Percentiles rank a stretch among this genome's conserved stretches.
Evolutionary conservation across 2,329 filamentous ascomycete species (phyloP).

Genomic region (Thielaviopsis musarum): DNA sequence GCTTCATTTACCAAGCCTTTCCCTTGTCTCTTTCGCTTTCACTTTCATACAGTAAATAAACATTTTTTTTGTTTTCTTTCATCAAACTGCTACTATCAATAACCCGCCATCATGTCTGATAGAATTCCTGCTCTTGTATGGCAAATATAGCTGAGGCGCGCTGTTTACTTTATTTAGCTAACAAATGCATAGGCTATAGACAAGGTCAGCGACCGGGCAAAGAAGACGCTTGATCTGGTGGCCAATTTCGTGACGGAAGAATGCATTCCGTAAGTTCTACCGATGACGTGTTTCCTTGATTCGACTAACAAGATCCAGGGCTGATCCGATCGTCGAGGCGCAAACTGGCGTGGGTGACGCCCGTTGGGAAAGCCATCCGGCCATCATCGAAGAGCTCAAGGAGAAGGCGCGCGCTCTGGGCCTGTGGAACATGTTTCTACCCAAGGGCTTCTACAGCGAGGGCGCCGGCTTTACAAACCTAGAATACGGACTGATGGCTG

Average conservation of each 20-base stretch:
- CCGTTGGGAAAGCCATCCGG: conserved; percentile 67
- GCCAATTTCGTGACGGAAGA: conserved; percentile 96
- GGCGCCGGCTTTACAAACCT: conserved; percentile 89
- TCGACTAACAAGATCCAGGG: conserved; percentile 26
- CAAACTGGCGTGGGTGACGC: conserved; percentile 60
- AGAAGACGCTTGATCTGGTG: conserved; percentile 70
- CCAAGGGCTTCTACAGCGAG: conserved; percentile 87
- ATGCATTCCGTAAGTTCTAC: conserved; percentile 51
- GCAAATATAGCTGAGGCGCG: not conserved
- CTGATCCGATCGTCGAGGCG: conserved; percentile 64
- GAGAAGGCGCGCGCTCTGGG: conserved; percentile 64
- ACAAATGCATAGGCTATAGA: conserved; percentile 24
- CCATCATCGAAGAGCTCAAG: conserved; percentile 80
- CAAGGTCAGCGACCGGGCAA: conserved; percentile 68
- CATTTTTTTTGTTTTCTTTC: not conserved
- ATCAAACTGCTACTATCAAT: not conserved
- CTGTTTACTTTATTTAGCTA: conserved; percentile 3
- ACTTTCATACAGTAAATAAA: too few relatives aligned
- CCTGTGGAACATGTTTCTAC: conserved; percentile 97
- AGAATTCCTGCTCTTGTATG: conserved; percentile 10
- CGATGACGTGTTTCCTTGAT: not conserved
- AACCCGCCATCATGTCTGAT: conserved; percentile 6
- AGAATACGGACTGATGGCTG: conserved; percentile 95
- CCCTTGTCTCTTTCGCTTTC: not conserved
- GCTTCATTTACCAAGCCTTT: not conserved